Conservation (phyloP, 495 filamentous ascomycete species). For the Tuber magnatum region DNA sequence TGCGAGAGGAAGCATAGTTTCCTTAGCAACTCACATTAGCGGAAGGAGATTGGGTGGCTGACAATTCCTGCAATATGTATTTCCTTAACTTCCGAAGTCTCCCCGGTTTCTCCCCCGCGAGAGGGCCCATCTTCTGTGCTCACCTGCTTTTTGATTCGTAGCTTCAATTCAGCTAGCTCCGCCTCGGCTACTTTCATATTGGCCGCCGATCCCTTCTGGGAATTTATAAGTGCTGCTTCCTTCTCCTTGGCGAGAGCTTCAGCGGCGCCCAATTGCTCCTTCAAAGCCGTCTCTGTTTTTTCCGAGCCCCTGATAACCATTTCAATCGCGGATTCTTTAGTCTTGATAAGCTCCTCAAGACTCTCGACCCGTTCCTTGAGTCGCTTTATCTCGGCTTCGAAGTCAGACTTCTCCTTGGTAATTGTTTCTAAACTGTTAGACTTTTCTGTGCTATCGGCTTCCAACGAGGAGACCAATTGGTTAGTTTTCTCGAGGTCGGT, state of each 20-base stretch:
- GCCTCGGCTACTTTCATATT: slow-evolving; percentile 31
- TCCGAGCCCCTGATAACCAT: slow-evolving; percentile 19
- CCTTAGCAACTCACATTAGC: slow-evolving; percentile 37
- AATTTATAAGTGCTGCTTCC: slow-evolving; percentile 24
- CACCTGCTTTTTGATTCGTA: slow-evolving; percentile 55
- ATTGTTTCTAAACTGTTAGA: not conserved
- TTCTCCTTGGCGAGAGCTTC: slow-evolving; percentile 30
- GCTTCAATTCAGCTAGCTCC: slow-evolving; percentile 59
- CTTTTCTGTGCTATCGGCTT: slow-evolving; percentile 1
- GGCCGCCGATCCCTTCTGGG: slow-evolving; percentile 25
- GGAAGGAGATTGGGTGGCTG: slow-evolving; percentile 31
- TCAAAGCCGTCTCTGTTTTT: slow-evolving; percentile 18
- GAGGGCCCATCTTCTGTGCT: slow-evolving; percentile 51
- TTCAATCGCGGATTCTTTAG: slow-evolving; percentile 25
- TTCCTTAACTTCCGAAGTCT: slow-evolving; percentile 34
- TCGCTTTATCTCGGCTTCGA: slow-evolving; percentile 21
- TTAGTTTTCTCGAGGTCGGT: slow-evolving; percentile 7
- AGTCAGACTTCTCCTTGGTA: slow-evolving; percentile 21
- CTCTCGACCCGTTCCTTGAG: slow-evolving; percentile 18
- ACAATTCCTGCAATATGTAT: slow-evolving; percentile 37
- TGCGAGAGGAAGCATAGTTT: slow-evolving; percentile 12
- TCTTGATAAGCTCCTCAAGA: slow-evolving; percentile 23
- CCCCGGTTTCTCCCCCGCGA: slow-evolving; percentile 18
- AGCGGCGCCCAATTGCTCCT: slow-evolving; percentile 31
- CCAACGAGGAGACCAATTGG: slow-evolving; percentile 1